Percentiles rank a stretch among this genome's conserved stretches.
phyloP scores from a whole-genome alignment of 352 stramenopile genomes.

The Pythium coloratum region DNA sequence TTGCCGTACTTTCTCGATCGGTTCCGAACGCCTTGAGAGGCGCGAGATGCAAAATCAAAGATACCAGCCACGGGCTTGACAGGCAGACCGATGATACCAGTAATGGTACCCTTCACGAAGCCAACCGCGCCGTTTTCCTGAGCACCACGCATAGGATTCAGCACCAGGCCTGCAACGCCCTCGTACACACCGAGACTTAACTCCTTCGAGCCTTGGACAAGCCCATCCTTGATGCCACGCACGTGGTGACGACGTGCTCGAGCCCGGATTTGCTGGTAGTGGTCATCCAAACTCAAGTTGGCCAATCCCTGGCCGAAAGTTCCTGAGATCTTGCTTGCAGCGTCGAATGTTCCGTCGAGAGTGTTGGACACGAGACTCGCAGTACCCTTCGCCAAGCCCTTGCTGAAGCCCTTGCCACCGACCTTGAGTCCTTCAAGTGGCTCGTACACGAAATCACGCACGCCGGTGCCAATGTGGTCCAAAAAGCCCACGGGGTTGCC shows the following conservation, averaged over 20 bases:
- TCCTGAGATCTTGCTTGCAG: constrained; percentile 86
- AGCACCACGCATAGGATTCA: constrained; percentile 81
- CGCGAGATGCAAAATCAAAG: constrained; percentile 89
- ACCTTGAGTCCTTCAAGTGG: constrained; percentile 92
- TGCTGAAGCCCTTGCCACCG: constrained; percentile 84
- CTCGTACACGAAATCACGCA: constrained; percentile 97
- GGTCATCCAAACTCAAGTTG: constrained; percentile 84
- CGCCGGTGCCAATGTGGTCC: constrained; percentile 94
- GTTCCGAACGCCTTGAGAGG: constrained; percentile 84
- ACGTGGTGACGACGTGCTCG: constrained; percentile 78
- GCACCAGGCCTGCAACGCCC: constrained; percentile 75
- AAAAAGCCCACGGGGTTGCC: constrained; percentile 89
- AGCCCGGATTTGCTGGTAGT: constrained; percentile 85
- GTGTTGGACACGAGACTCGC: constrained; percentile 87
- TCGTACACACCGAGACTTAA: constrained; percentile 84
- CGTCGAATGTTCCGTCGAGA: constrained; percentile 86
- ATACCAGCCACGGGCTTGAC: constrained; percentile 88
- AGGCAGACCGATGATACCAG: constrained; percentile 82
- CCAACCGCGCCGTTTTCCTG: constrained; percentile 79
- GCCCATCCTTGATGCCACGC: constrained; percentile 71
- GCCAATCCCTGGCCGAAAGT: constrained; percentile 87
- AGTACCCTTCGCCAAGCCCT: constrained; percentile 84
- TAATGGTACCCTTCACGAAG: constrained; percentile 86
- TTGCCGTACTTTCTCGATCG: constrained; percentile 78
- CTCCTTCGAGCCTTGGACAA: constrained; percentile 85